Percentiles rank a stretch among this genome's conserved stretches.
phyloP scores from a whole-genome alignment of 2,329 filamentous ascomycete species.

The Sphaceloma murrayae region DNA sequence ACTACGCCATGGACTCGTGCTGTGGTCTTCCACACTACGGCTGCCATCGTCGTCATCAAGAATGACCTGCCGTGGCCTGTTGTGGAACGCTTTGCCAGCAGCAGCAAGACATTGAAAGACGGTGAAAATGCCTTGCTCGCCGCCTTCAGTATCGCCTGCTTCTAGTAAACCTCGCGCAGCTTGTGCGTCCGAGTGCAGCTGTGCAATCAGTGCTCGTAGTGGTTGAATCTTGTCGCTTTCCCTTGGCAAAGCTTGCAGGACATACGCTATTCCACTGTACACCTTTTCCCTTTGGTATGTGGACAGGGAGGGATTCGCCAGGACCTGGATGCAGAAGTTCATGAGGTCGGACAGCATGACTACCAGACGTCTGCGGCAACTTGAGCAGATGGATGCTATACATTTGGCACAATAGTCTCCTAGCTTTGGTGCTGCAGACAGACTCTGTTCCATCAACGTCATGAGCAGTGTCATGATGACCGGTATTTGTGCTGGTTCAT shows the following conservation, averaged over 20 bases:
- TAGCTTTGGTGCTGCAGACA: constrained; percentile 37
- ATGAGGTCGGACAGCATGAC: constrained; percentile 60
- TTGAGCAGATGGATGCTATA: constrained; percentile 64
- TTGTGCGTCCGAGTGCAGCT: constrained; percentile 54
- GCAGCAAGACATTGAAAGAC: constrained; percentile 59
- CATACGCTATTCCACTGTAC: constrained; percentile 62
- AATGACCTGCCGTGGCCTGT: constrained; percentile 51
- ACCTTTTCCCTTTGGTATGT: constrained; percentile 63
- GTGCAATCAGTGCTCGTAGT: constrained; percentile 50
- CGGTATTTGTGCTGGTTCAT: constrained; percentile 57
- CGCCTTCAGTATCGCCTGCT: constrained; percentile 32
- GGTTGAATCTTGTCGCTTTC: constrained; percentile 46
- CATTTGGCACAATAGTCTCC: constrained; percentile 63
- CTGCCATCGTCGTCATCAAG: constrained; percentile 47
- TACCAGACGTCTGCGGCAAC: constrained; percentile 61
- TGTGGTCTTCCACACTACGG: constrained; percentile 18
- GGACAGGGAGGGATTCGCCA: constrained; percentile 52
- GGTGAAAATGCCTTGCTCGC: constrained; percentile 38
- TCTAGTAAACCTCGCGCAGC: constrained; percentile 26
- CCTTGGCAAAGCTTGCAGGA: constrained; percentile 61
- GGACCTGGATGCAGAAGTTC: constrained; percentile 58
- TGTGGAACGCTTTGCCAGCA: constrained; percentile 62
- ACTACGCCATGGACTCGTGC: constrained; percentile 40
- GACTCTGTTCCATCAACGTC: constrained; percentile 50
- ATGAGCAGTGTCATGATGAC: constrained; percentile 67